Conservation (phyloP, 2,329 filamentous ascomycete genomes). For the Calcarisporium arbuscula region DNA sequence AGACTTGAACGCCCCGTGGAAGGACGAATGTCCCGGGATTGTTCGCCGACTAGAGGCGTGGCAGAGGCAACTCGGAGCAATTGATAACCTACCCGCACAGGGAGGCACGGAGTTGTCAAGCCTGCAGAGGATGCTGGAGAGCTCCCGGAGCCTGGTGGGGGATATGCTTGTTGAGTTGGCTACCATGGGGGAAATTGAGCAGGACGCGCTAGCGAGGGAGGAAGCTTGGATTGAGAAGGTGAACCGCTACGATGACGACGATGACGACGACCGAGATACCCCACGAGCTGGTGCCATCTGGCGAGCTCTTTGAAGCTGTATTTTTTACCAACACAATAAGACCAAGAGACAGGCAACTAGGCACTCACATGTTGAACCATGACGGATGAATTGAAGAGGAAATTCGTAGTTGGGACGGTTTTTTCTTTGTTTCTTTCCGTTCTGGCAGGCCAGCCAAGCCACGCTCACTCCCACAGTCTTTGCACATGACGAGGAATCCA, state of each 20-base stretch:
- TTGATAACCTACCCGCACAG: conserved; percentile 25
- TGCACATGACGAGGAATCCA: too few species aligned
- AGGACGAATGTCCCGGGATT: conserved; percentile 48
- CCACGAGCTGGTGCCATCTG: conserved; percentile 42
- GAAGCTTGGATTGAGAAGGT: conserved; percentile 51
- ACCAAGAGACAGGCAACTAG: not conserved
- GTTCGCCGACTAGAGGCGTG: conserved; percentile 49
- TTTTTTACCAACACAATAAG: not conserved
- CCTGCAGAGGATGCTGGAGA: conserved; percentile 41
- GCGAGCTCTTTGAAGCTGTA: conserved; percentile 27
- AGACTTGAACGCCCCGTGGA: conserved; percentile 52
- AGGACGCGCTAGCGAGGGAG: conserved; percentile 49
- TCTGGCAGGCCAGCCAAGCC: too few species aligned
- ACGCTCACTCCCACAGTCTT: too few species aligned
- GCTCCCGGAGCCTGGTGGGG: conserved; percentile 41
- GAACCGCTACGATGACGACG: conserved; percentile 36
- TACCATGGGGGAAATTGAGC: conserved; percentile 57
- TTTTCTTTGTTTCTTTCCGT: too few species aligned
- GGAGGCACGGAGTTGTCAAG: conserved; percentile 24
- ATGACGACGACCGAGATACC: conserved; percentile 28
- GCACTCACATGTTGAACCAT: not conserved
- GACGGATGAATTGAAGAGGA: too few species aligned
- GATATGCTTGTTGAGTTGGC: conserved; percentile 58
- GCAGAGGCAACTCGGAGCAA: conserved; percentile 38
- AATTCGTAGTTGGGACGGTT: too few species aligned